phyloP scores from a whole-genome alignment of 192 early-diverging fungal genomes.

The Coemansia sp. region DNA sequence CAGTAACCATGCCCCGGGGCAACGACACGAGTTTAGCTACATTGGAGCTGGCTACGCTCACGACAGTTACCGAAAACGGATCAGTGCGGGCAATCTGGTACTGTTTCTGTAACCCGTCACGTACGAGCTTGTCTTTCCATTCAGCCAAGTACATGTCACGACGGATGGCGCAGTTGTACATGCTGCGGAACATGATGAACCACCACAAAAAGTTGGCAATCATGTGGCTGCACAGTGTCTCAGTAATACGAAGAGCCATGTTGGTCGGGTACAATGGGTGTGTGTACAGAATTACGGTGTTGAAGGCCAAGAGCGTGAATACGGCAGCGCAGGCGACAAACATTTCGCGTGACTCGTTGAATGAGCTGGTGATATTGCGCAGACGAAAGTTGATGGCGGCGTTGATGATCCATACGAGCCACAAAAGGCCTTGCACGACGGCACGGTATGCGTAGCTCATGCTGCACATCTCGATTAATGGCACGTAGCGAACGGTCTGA shows the following conservation, averaged over 20 bases:
- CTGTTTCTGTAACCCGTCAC: constrained; percentile 51
- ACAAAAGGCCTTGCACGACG: constrained; percentile 40
- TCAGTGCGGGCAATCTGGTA: constrained; percentile 50
- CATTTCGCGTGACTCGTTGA: constrained; percentile 29
- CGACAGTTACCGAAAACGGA: constrained; percentile 41
- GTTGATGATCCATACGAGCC: constrained; percentile 46
- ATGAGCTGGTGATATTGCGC: constrained; percentile 42
- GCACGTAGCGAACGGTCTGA: constrained; percentile 32
- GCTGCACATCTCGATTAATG: constrained; percentile 42
- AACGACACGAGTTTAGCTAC: constrained; percentile 28
- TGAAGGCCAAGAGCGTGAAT: constrained; percentile 42
- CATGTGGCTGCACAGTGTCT: constrained; percentile 32
- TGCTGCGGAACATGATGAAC: constrained; percentile 54
- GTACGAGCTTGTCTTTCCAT: constrained; percentile 51
- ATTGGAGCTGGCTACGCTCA: constrained; percentile 23
- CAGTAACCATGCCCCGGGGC: constrained; percentile 25
- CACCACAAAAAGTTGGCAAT: constrained; percentile 53
- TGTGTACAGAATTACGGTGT: constrained; percentile 42
- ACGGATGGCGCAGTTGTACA: constrained; percentile 44
- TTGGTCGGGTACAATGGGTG: constrained; percentile 45
- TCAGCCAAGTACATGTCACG: constrained; percentile 29
- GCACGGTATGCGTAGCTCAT: constrained; percentile 48
- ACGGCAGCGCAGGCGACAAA: constrained; percentile 39
- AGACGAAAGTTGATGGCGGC: constrained; percentile 41
- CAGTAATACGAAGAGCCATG: constrained; percentile 15